These are phyloP conservation scores for Aquilaria agallochum DNA, from an alignment of 441 rosid species.

Conservation along the genomic window DNA sequence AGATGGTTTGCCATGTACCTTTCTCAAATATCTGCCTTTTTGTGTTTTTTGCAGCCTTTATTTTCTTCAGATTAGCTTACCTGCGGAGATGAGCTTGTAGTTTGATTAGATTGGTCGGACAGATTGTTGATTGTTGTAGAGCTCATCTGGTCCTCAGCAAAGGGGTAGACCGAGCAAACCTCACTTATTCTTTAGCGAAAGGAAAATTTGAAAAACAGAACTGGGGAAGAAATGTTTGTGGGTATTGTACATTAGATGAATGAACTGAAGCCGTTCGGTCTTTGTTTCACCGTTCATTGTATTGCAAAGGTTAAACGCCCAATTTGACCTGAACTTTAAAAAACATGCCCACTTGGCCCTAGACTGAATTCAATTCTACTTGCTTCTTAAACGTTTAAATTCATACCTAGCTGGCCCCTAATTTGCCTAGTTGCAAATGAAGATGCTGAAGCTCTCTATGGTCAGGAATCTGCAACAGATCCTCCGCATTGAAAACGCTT, in stretches of 20 bases:
- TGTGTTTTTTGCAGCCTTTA: constrained; percentile 77
- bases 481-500: no score
- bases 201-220: not conserved
- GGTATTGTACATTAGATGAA: not conserved
- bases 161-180: not conserved
- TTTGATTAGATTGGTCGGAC: constrained; percentile 1
- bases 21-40: constrained; percentile 3
- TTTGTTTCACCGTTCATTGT: no score
- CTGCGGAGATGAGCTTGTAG: constrained; percentile 69
- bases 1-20: no score
- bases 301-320: not conserved
- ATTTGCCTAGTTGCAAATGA: no score
- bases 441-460: no score
- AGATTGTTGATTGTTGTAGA: constrained; percentile 7
- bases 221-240: constrained; percentile 1
- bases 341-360: no score
- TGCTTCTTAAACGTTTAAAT: no score
- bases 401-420: no score
- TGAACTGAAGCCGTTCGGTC: no score
- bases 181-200: not conserved
- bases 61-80: constrained; percentile 86
- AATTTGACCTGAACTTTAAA: no score
- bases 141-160: constrained; percentile 1
- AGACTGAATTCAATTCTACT: no score
- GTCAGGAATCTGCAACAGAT: no score